phyloP scores from a whole-genome alignment of 176 grass and related monocot species.

The Dendrocalamus sinicus region DNA sequence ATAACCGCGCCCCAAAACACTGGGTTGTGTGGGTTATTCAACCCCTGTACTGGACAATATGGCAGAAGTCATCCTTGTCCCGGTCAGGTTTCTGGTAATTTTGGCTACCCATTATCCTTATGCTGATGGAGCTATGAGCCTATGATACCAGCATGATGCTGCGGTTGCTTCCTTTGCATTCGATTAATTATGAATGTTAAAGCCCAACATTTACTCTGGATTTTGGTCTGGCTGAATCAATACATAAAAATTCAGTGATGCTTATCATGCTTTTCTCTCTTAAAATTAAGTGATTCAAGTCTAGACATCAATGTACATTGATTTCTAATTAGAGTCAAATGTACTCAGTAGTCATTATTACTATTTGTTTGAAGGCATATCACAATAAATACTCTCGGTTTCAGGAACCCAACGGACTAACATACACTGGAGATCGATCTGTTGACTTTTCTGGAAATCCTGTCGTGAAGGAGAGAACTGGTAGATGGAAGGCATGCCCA shows the following conservation, averaged over 20 bases:
- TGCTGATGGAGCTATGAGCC: background rate
- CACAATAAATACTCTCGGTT: constrained; percentile 6
- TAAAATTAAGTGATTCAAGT: background rate
- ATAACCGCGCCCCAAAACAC: background rate
- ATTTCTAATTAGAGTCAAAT: background rate
- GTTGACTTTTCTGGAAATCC: constrained; percentile 73
- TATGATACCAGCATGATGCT: background rate
- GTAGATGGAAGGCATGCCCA: constrained; percentile 89
- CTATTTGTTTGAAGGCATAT: constrained; percentile 13
- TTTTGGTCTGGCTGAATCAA: constrained; percentile 13
- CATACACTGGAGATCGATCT: constrained; percentile 83
- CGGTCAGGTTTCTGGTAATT: background rate
- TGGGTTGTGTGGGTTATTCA: background rate
- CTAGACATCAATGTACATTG: background rate
- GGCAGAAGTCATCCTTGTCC: background rate
- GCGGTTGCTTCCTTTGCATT: constrained; percentile 29
- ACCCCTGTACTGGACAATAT: background rate
- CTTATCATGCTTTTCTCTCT: background rate
- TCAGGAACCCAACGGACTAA: constrained; percentile 58
- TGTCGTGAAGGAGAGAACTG: constrained; percentile 70
- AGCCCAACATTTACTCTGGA: background rate
- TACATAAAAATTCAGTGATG: background rate
- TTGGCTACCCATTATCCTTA: background rate
- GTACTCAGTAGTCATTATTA: background rate
- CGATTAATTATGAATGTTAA: background rate